phyloP scores from a whole-genome alignment of 2,329 filamentous ascomycete species.

The Dactylellina cionopaga region DNA sequence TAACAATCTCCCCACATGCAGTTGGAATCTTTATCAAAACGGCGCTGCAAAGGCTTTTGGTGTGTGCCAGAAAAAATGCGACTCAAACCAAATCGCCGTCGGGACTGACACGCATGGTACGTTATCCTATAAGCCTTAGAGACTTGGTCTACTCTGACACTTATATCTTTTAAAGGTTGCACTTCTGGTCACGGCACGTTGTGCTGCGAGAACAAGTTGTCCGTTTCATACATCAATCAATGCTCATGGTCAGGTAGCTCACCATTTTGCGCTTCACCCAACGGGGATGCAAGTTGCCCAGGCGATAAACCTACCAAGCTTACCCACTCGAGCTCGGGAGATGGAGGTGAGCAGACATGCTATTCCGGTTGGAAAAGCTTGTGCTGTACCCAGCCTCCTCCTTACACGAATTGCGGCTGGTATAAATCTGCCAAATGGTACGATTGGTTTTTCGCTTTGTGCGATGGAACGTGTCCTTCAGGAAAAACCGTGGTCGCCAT shows the following conservation, averaged over 20 bases:
- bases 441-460: background rate
- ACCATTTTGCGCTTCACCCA: background rate
- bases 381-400: constrained; percentile 3
- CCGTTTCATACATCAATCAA: background rate
- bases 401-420: constrained; percentile 17
- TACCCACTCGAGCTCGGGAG: background rate
- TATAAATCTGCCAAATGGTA: background rate
- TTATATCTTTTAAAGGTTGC: background rate
- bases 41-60: background rate
- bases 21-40: background rate
- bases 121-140: background rate
- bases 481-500: constrained; percentile 4
- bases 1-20: constrained; percentile 5
- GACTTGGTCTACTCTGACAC: background rate
- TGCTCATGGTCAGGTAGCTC: background rate
- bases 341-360: background rate
- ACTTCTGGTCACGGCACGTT: constrained; percentile 1
- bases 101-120: background rate
- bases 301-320: background rate
- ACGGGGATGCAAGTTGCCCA: background rate
- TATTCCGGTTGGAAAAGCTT: constrained; percentile 8
- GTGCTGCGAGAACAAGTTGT: constrained; percentile 4
- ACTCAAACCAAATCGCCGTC: background rate
- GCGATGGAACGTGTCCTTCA: background rate
- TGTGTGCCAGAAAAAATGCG: constrained; percentile 10